These are phyloP conservation scores for Taphrina communis DNA, from an alignment of 1,139 yeast genomes.

Conservation along the genomic window DNA sequence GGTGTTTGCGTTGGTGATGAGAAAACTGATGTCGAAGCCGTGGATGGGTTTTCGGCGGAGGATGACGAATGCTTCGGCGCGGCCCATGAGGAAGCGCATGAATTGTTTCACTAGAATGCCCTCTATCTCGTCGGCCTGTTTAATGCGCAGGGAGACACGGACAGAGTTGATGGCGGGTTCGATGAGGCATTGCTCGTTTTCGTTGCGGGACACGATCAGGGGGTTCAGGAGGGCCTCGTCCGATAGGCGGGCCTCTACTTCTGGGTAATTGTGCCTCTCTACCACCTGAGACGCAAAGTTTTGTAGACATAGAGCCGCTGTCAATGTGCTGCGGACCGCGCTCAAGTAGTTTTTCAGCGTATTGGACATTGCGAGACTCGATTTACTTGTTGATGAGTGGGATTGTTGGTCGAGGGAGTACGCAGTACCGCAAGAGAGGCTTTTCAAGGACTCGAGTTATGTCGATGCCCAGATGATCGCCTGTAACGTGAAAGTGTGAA, in stretches of 20 bases:
- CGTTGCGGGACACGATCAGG: conserved; percentile 89
- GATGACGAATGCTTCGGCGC: conserved; percentile 93
- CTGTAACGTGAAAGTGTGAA: not conserved
- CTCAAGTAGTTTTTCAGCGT: conserved; percentile 92
- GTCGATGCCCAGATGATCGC: too few species aligned
- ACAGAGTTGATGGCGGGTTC: conserved; percentile 90
- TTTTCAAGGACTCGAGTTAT: too few species aligned
- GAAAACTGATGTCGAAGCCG: conserved; percentile 91
- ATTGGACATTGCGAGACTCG: conserved; percentile 58
- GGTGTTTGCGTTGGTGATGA: conserved; percentile 91
- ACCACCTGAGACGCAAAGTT: conserved; percentile 94
- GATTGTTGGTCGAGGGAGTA: too few species aligned
- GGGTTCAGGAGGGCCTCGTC: conserved; percentile 88
- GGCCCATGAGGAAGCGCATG: conserved; percentile 87
- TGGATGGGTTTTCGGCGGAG: conserved; percentile 84
- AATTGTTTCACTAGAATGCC: conserved; percentile 91
- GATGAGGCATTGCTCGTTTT: conserved; percentile 86
- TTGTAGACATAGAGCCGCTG: conserved; percentile 93
- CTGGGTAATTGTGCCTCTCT: conserved; percentile 97
- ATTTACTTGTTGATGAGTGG: too few species aligned
- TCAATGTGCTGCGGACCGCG: conserved; percentile 90
- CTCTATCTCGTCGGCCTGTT: conserved; percentile 98
- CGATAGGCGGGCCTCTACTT: conserved; percentile 80
- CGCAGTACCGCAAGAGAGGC: too few species aligned
- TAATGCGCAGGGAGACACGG: conserved; percentile 86